phyloP scores from a whole-genome alignment of 2,329 filamentous ascomycete genomes.

The Camillea tinctor region DNA sequence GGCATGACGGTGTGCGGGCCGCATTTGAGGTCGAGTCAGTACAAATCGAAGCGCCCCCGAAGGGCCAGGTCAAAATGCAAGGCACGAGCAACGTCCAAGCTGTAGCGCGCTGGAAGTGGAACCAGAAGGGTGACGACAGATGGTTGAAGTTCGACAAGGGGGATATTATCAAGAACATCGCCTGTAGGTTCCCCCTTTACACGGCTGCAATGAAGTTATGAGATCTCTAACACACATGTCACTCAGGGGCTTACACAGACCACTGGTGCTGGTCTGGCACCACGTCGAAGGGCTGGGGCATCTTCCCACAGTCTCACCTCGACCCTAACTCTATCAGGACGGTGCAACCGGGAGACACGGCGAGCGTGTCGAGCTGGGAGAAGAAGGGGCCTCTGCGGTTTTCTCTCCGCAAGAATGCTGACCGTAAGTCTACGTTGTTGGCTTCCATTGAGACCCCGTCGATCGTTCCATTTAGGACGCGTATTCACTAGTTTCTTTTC shows the following conservation, averaged over 20 bases:
- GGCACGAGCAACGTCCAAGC: slow-evolving; percentile 48
- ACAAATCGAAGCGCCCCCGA: slow-evolving; percentile 47
- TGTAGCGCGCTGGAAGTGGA: slow-evolving; percentile 53
- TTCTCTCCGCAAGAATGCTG: slow-evolving; percentile 25
- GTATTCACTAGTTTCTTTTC: slow-evolving; percentile 27
- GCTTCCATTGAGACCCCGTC: slow-evolving; percentile 15
- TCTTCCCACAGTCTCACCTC: slow-evolving; percentile 35
- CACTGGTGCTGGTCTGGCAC: slow-evolving; percentile 37
- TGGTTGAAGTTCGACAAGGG: slow-evolving; percentile 66
- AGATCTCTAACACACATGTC: slow-evolving; percentile 12
- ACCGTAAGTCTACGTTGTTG: slow-evolving; percentile 21
- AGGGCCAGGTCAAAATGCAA: slow-evolving; percentile 45
- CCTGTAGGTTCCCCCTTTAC: slow-evolving; percentile 26
- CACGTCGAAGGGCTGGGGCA: slow-evolving; percentile 32
- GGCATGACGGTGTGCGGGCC: slow-evolving; percentile 53
- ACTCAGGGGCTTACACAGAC: slow-evolving; percentile 30
- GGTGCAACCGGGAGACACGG: slow-evolving; percentile 23
- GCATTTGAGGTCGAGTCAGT: slow-evolving; percentile 50
- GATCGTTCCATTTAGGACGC: slow-evolving; percentile 15
- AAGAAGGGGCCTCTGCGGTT: slow-evolving; percentile 30
- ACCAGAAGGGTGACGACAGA: slow-evolving; percentile 42
- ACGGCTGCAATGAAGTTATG: neutral
- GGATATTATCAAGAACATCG: slow-evolving; percentile 63
- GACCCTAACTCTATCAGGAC: slow-evolving; percentile 29
- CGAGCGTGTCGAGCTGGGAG: slow-evolving; percentile 30